These are phyloP conservation scores for Stephania cephalantha DNA, from an alignment of 164 flowering plant genomes.

Conservation along the genomic window DNA sequence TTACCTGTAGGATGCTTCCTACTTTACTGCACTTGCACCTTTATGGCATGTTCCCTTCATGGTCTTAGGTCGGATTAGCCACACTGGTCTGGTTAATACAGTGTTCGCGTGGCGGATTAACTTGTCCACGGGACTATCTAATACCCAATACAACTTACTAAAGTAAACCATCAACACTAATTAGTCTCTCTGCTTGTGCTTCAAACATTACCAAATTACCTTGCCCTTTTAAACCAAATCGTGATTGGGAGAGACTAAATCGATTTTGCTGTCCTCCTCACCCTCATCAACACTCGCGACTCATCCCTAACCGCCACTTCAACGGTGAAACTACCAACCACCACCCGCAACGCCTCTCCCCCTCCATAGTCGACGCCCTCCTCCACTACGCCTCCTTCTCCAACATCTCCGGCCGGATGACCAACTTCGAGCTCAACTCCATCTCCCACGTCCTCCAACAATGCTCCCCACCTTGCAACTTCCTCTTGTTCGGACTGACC, in stretches of 20 bases:
- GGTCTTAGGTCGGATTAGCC: no score
- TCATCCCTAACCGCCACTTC: constrained; percentile 8
- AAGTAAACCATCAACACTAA: no score
- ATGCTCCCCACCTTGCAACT: constrained; percentile 48
- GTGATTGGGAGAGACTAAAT: no score
- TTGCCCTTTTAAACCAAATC: no score
- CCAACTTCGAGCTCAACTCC: constrained; percentile 42
- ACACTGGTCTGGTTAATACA: no score
- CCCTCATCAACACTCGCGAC: constrained; percentile 36
- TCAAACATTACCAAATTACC: no score
- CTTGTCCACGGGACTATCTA: no score
- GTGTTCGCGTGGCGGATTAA: no score
- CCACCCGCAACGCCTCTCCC: constrained; percentile 18
- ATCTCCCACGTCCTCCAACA: constrained; percentile 41
- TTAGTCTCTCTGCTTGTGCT: no score
- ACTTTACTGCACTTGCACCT: not conserved
- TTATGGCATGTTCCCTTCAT: no score
- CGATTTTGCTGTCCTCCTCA: constrained; percentile 35
- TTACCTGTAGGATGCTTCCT: not conserved
- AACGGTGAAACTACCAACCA: constrained; percentile 12
- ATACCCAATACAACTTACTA: no score
- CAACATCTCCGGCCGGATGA: constrained; percentile 47
- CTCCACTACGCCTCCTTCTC: constrained; percentile 58
- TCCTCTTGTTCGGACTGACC: constrained; percentile 81
- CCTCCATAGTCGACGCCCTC: constrained; percentile 39